phyloP scores from a whole-genome alignment of 2,329 filamentous ascomycete species.

The Aspergillus sp. region DNA sequence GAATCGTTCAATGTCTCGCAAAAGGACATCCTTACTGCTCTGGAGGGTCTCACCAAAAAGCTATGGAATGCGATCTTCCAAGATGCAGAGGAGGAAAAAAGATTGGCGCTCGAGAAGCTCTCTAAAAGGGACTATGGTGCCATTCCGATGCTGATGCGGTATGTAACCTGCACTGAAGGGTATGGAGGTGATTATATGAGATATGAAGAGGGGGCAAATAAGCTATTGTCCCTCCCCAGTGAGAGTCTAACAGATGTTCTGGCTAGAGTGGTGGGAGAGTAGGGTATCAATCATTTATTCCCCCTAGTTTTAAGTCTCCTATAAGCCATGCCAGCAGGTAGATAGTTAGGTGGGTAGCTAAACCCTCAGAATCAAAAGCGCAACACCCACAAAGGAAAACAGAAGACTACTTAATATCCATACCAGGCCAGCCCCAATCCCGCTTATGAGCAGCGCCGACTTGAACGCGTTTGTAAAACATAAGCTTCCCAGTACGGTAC shows the following conservation, averaged over 20 bases:
- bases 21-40: not conserved
- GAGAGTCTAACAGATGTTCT: not conserved
- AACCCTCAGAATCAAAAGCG: not conserved
- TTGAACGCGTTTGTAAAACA: not conserved
- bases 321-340: not conserved
- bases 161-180: not conserved
- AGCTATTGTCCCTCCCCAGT: not conserved
- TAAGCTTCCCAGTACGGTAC: not conserved
- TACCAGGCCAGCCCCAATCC: not conserved
- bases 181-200: not conserved
- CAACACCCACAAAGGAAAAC: not conserved
- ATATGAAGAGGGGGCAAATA: not conserved
- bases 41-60: not conserved
- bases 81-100: not conserved
- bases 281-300: too few species aligned
- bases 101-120: not conserved
- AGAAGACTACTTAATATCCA: not conserved
- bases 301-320: too few species aligned
- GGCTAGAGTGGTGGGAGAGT: not conserved
- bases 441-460: not conserved
- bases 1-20: not conserved
- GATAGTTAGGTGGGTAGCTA: not conserved
- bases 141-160: not conserved
- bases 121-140: not conserved
- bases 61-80: not conserved